Evolutionary conservation across 257 asterid genomes (phyloP), one percentile per base, ranked within the genome.

Genomic region (Ocimum tenuiflorum): DNA sequence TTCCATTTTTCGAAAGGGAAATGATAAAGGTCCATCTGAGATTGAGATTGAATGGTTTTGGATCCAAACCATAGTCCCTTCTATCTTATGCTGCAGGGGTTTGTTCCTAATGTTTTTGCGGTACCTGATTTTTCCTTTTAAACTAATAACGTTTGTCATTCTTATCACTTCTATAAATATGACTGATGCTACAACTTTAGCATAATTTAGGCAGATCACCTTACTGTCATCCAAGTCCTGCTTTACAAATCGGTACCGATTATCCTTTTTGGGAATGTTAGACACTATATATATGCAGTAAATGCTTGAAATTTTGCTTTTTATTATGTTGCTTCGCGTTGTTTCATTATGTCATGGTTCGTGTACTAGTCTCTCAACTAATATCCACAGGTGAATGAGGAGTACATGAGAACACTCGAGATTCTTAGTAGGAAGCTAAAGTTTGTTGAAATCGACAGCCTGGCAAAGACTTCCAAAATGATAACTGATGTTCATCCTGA

Each of bases 401-500:
- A 90, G 76, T 94, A 81, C 74, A 70, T 90, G 89, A 90, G 74
- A 78, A 84, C 91, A 55, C 95, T 94, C 42, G 97, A 90, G 84
- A 79, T 60, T 80, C 86, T 94, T 47, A 90, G 96, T 83, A 86
- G 86, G 74, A 94, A 94, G 78, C 81, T 94, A 79, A 86, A 88
- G 79, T 90, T 82, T 71, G 87, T 81, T 74, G 95, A 88, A 74
- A 74, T 71, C 29, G 97, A 94, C 72, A 42, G 84, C 72, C 81
- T 78, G 82, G 94, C 85, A 67, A 90, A 83, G 83, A 85, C 88
- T 69, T 88, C 99, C 60, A 88, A 82, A 81, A 88, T 97, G 65
- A 74, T 88, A 63, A 82, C 76, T 78, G 95, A 88, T 78, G 92
- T 94, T 72, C 97, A 86, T 75, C 95, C 97, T 41, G 99, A 94